These are phyloP conservation scores for Saccharomyces hybrid DNA, from an alignment of 1,139 yeast genomes.

Conservation along the genomic window DNA sequence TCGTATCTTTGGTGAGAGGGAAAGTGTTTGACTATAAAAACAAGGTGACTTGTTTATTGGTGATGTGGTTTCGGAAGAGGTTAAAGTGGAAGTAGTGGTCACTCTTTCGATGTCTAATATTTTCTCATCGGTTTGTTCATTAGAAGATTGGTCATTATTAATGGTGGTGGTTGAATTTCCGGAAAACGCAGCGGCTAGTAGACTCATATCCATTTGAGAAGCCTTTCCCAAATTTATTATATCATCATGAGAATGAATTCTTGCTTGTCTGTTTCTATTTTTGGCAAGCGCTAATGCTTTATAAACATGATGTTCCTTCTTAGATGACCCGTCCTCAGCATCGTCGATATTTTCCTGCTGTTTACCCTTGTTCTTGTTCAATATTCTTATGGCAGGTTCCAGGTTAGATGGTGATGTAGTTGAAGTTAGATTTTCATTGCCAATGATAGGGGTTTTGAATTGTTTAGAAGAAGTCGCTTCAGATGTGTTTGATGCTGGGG, in stretches of 20 bases:
- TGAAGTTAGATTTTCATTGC: constrained; percentile 1
- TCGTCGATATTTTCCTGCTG: not conserved
- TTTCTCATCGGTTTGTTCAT: constrained; percentile 1
- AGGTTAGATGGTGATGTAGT: constrained; percentile 8
- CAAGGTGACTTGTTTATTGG: not conserved
- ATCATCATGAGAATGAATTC: constrained; percentile 29
- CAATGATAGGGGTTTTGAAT: not conserved
- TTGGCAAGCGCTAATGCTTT: constrained; percentile 11
- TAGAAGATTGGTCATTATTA: not conserved
- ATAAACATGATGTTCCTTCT: constrained; percentile 11
- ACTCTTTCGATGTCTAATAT: not conserved
- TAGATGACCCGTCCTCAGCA: not conserved
- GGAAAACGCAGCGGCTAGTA: not conserved
- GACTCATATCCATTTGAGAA: not conserved
- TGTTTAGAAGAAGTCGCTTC: constrained; percentile 7
- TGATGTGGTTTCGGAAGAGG: not conserved
- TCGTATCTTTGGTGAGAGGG: not conserved
- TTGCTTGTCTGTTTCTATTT: constrained; percentile 24
- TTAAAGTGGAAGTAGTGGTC: not conserved
- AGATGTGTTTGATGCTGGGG: not conserved
- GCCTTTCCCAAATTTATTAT: constrained; percentile 15
- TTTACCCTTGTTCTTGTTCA: constrained; percentile 1
- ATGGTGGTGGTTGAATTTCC: constrained; percentile 5
- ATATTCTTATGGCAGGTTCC: constrained; percentile 11
- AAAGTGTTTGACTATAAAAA: not conserved